These are phyloP conservation scores for Pelargonium nanum DNA, from an alignment of 345 rosid species.

Conservation along the genomic window DNA sequence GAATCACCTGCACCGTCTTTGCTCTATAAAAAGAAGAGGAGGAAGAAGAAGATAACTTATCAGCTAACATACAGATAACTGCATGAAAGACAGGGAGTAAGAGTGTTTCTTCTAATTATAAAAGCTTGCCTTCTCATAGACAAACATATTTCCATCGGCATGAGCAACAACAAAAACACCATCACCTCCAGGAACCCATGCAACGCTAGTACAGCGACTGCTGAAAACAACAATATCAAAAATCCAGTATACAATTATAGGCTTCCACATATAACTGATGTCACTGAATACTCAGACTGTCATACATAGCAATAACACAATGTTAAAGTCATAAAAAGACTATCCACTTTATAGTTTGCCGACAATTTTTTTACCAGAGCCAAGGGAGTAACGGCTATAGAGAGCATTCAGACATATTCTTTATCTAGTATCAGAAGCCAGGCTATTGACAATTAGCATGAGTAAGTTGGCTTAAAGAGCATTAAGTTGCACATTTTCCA, in stretches of 20 bases:
- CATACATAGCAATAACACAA: background rate
- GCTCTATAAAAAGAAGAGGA: constrained; percentile 32
- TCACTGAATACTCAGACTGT: background rate
- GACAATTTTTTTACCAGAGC: background rate
- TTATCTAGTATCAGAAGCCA: background rate
- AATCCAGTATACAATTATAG: constrained; percentile 2
- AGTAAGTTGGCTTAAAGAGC: background rate
- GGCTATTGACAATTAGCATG: background rate
- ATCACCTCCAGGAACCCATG: constrained; percentile 98
- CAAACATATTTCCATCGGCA: constrained; percentile 89
- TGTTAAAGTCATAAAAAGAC: background rate
- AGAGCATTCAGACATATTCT: background rate
- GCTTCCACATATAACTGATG: background rate
- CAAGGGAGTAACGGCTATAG: background rate
- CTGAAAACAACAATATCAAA: constrained; percentile 15
- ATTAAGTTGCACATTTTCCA: too few relatives aligned
- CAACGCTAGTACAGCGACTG: constrained; percentile 85
- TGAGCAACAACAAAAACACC: constrained; percentile 94
- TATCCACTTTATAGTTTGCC: background rate
- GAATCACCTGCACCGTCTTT: constrained; percentile 92
- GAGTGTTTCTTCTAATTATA: constrained; percentile 1
- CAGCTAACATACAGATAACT: too few relatives aligned
- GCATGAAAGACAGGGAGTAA: constrained; percentile 8
- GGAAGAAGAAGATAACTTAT: constrained; percentile 1
- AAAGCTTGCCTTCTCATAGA: constrained; percentile 90